phyloP scores from a whole-genome alignment of 2,329 filamentous ascomycete genomes.

The Leptographium galeiforme region DNA sequence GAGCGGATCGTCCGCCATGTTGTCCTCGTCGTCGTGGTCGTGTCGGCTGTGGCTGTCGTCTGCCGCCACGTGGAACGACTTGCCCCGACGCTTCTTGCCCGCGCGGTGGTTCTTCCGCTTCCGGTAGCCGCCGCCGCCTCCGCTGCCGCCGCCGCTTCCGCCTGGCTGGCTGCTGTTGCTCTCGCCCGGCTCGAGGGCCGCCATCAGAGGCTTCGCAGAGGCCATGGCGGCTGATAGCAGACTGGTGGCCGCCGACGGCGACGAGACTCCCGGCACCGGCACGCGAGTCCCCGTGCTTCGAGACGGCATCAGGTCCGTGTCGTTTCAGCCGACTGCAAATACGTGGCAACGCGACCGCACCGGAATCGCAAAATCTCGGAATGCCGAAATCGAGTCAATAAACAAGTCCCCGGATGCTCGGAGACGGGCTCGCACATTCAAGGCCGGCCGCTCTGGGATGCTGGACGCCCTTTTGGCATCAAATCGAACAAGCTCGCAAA shows the following conservation, averaged over 20 bases:
- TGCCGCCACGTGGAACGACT: constrained; percentile 48
- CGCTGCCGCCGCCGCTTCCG: background rate
- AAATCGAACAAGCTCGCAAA: background rate
- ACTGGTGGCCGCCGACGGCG: background rate
- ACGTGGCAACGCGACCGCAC: too few relatives aligned
- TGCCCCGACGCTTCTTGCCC: constrained; percentile 67
- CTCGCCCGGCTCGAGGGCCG: background rate
- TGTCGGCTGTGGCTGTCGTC: background rate
- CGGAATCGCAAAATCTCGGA: background rate
- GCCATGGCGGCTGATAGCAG: background rate
- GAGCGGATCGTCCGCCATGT: constrained; percentile 33
- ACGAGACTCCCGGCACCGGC: background rate
- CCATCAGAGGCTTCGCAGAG: background rate
- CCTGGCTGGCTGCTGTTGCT: background rate
- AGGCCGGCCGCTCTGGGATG: background rate
- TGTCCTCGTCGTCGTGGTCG: constrained; percentile 9
- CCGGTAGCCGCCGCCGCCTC: constrained; percentile 16
- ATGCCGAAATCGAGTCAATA: background rate
- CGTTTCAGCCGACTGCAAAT: background rate
- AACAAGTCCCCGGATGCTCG: background rate
- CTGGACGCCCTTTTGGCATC: background rate
- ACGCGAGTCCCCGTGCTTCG: background rate
- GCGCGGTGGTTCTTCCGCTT: constrained; percentile 63
- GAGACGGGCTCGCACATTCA: background rate
- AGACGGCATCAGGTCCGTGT: background rate